phyloP scores from a whole-genome alignment of 164 flowering plant species.

The Brasenia schreberi region DNA sequence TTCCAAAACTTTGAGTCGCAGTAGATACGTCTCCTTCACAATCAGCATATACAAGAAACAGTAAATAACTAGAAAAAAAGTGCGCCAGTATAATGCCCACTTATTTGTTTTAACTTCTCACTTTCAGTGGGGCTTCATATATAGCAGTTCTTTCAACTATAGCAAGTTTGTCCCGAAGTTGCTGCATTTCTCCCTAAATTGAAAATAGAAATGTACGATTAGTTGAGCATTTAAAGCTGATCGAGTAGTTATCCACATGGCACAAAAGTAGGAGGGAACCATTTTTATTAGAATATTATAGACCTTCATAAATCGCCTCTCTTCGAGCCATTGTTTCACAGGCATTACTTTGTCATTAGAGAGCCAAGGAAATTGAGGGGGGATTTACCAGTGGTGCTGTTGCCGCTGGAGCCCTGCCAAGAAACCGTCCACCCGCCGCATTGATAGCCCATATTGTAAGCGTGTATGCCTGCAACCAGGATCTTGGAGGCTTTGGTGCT shows the following conservation, averaged over 20 bases:
- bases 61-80: background rate
- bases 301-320: constrained; percentile 91
- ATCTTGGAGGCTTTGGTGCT: constrained; percentile 46
- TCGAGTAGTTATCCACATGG: too few species aligned
- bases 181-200: constrained; percentile 95
- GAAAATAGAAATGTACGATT: too few species aligned
- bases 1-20: constrained; percentile 79
- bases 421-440: constrained; percentile 90
- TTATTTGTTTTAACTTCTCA: constrained; percentile 13
- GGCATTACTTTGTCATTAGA: constrained; percentile 99
- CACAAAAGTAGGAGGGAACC: too few species aligned
- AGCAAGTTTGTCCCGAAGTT: constrained; percentile 88
- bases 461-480: constrained; percentile 73
- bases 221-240: too few species aligned
- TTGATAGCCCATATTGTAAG: constrained; percentile 83
- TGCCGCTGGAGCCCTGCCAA: constrained; percentile 64
- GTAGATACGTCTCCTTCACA: constrained; percentile 73
- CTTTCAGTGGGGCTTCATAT: constrained; percentile 91
- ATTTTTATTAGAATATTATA: background rate
- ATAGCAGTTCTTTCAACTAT: constrained; percentile 73
- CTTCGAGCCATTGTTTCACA: constrained; percentile 95
- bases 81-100: background rate
- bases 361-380: too few species aligned
- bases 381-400: constrained; percentile 71
- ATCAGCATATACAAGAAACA: constrained; percentile 1